phyloP scores from a whole-genome alignment of 1,284 basidiomycete genomes.

The Pseudomicrostroma phylloplanum region DNA sequence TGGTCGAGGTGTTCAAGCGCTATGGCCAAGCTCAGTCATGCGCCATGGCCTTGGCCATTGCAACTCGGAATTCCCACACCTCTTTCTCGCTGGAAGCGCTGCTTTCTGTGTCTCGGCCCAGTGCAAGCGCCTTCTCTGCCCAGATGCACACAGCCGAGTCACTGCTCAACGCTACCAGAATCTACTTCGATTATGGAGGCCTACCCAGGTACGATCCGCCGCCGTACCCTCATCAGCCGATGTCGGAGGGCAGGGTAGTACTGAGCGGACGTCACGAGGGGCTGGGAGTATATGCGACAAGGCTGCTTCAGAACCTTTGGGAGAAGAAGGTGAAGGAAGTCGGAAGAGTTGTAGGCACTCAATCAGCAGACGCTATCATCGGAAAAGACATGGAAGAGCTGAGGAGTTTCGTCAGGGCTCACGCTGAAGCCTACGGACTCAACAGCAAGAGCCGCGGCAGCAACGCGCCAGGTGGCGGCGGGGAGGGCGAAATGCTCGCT shows the following conservation, averaged over 20 bases:
- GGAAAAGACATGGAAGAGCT: not conserved
- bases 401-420: not conserved
- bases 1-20: conserved; percentile 43
- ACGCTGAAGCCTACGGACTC: not conserved
- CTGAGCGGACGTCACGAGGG: conserved; percentile 87
- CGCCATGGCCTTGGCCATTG: conserved; percentile 73
- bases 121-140: not conserved
- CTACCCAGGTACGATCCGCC: conserved; percentile 17
- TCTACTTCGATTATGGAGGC: conserved; percentile 40
- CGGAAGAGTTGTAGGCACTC: not conserved
- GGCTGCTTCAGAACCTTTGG: conserved; percentile 82
- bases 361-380: not conserved
- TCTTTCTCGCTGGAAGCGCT: conserved; percentile 11
- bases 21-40: conserved; percentile 61
- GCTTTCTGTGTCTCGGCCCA: conserved; percentile 5
- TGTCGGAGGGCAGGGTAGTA: conserved; percentile 61
- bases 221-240: conserved; percentile 17
- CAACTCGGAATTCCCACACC: conserved; percentile 52
- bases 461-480: not conserved
- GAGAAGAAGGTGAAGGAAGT: conserved; percentile 51
- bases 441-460: not conserved
- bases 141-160: conserved; percentile 38
- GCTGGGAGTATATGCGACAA: conserved; percentile 75
- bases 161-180: conserved; percentile 38
- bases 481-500: conserved; percentile 16